Conservation (phyloP, 2,329 filamentous ascomycete genomes). For the Cephalotrichum gorgonifer region DNA sequence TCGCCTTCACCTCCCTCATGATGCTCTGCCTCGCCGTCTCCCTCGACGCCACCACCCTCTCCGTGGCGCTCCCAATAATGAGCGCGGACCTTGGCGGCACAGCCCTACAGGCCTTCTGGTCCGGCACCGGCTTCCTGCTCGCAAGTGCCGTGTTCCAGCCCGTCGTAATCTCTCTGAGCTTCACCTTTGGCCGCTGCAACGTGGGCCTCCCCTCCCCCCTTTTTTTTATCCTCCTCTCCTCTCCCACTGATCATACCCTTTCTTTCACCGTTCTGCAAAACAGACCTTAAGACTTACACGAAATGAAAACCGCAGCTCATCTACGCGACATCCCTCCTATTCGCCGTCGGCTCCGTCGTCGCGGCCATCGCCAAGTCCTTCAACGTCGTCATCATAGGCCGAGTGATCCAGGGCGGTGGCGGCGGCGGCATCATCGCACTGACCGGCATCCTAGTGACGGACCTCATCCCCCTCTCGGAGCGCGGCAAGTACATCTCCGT, state of each 20-base stretch:
- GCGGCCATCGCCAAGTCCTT: conserved; percentile 21
- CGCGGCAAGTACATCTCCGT: conserved; percentile 28
- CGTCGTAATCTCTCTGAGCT: conserved; percentile 23
- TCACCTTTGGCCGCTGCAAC: conserved; percentile 22
- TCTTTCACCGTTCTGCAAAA: background rate
- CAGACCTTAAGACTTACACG: background rate
- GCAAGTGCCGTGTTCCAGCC: conserved; percentile 53
- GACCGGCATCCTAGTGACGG: conserved; percentile 21
- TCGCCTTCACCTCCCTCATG: conserved; percentile 38
- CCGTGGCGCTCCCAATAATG: conserved; percentile 26
- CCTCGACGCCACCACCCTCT: conserved; percentile 14
- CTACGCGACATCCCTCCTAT: conserved; percentile 19
- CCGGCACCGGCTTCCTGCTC: conserved; percentile 59
- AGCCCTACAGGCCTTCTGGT: conserved; percentile 58
- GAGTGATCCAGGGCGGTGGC: conserved; percentile 23
- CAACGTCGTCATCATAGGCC: conserved; percentile 19
- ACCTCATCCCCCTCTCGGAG: conserved; percentile 29
- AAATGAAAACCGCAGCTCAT: conserved; percentile 9
- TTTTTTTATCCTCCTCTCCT: background rate
- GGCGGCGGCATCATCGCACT: conserved; percentile 23
- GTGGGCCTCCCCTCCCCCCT: background rate
- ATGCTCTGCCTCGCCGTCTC: conserved; percentile 46
- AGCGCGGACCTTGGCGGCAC: conserved; percentile 38
- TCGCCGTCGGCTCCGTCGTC: conserved; percentile 28
- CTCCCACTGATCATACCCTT: background rate